Base-by-base conservation (phyloP, 129 eudicot species). In the Tagetes patula region DNA sequence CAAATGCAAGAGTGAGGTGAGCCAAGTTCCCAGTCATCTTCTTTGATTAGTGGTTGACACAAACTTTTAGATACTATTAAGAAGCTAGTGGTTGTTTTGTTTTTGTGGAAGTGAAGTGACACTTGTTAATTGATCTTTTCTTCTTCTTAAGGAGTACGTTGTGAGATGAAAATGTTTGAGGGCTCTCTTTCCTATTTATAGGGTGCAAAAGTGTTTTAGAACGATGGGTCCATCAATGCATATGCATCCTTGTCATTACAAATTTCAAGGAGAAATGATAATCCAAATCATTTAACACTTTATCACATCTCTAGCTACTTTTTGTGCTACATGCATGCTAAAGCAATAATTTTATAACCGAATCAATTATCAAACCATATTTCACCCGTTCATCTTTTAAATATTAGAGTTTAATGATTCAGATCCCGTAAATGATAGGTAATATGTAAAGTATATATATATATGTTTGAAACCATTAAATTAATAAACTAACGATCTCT, bases 1-100 rank as follows among this genome's bases (percentile, higher is more conserved):
- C 96, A 76, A 87, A 90, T 13, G 84, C 95, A 80, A 90, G 79
- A 75, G 87, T 76, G 82, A 77, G 85, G 37, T 87, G 81, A 67
- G 74, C 75, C 77, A 79, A 84, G 75, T 72, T 67, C 31, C 45
- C 73, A 30, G 70, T 72, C 84, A 83, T 83, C 58, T 80, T 34
- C 59, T 72, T 63, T 13, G 58, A 14, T 50, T 54, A 61, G 60
- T 47, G 14, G 14, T 58, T 61, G 37, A 46, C 39, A 1, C 55
- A 67, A 5, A 42, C 55, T 20, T 20, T 20, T 20, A 60, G 6
- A 67, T 42, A 34, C 50, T 20, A 20, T 20, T 67, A 42, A 67
- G 69, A 30, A 56, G n/a, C n/a, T n/a, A n/a, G 38, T 52, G 45
- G 36, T 1, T 32, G 55, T 41, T 49, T 34, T 27, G 12, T 49